These are phyloP conservation scores for Didymella exigua DNA, from an alignment of 2,329 filamentous ascomycete species.

Conservation along the genomic window DNA sequence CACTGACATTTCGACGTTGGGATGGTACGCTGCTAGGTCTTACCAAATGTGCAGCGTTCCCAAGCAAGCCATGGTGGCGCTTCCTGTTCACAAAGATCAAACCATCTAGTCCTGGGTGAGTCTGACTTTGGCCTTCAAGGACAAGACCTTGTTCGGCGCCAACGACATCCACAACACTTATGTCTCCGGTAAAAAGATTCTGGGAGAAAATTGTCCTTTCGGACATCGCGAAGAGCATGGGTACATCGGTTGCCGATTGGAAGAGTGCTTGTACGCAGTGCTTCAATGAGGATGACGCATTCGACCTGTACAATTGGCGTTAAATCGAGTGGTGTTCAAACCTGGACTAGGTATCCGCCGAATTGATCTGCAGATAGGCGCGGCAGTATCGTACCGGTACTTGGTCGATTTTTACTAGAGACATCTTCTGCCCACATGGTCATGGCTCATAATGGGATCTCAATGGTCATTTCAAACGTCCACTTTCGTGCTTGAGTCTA, in stretches of 20 bases:
- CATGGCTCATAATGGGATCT: too few relatives aligned
- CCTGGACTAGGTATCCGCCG: neutral
- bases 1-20: too few relatives aligned
- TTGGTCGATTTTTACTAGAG: neutral
- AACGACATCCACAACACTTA: neutral
- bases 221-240: neutral
- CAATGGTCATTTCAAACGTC: too few relatives aligned
- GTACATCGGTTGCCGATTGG: neutral
- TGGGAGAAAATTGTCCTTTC: slow-evolving; percentile 3
- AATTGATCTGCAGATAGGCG: neutral
- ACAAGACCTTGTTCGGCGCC: neutral
- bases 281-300: neutral
- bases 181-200: neutral
- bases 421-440: too few relatives aligned
- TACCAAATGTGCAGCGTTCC: slow-evolving; percentile 17
- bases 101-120: slow-evolving; percentile 4
- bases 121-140: slow-evolving; percentile 9
- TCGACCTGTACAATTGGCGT: neutral
- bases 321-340: neutral
- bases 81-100: neutral
- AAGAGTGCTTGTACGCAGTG: neutral
- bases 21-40: too few relatives aligned
- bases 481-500: too few relatives aligned
- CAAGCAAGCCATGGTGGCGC: slow-evolving; percentile 1
- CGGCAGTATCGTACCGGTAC: neutral